phyloP scores from a whole-genome alignment of 495 filamentous ascomycete species.

The Pyrenula massariospora region DNA sequence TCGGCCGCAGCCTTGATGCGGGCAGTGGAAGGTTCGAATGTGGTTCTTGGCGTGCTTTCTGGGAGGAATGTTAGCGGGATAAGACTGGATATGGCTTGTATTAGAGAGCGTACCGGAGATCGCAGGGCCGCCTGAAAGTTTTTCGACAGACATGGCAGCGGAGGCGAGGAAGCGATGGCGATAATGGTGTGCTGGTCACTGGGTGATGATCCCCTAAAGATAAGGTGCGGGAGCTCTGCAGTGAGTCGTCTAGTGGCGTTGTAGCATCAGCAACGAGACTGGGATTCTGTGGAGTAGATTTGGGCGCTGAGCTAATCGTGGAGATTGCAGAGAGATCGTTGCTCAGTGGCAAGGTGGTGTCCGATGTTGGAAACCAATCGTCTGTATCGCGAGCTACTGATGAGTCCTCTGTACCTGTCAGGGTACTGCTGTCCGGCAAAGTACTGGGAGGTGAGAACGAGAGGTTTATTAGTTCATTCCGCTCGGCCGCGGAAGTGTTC shows the following conservation, averaged over 20 bases:
- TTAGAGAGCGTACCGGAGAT: background rate
- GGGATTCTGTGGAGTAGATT: background rate
- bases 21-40: background rate
- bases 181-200: background rate
- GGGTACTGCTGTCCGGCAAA: too few species aligned
- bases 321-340: background rate
- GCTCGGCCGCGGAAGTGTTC: background rate
- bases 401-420: too few species aligned
- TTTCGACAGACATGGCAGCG: background rate
- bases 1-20: background rate
- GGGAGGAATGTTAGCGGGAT: background rate
- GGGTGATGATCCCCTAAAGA: background rate
- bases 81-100: background rate
- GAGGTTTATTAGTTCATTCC: background rate
- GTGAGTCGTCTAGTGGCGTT: background rate
- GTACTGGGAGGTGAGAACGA: background rate
- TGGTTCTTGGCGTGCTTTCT: background rate
- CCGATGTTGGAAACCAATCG: background rate
- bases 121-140: background rate
- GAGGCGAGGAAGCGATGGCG: background rate
- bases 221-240: background rate
- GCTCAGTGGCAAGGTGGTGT: background rate
- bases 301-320: background rate
- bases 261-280: background rate
- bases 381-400: too few species aligned